Evolutionary conservation across 192 early-diverging fungal species (phyloP), one percentile per base, ranked within the genome.

Genomic region (Backusella sp.): DNA sequence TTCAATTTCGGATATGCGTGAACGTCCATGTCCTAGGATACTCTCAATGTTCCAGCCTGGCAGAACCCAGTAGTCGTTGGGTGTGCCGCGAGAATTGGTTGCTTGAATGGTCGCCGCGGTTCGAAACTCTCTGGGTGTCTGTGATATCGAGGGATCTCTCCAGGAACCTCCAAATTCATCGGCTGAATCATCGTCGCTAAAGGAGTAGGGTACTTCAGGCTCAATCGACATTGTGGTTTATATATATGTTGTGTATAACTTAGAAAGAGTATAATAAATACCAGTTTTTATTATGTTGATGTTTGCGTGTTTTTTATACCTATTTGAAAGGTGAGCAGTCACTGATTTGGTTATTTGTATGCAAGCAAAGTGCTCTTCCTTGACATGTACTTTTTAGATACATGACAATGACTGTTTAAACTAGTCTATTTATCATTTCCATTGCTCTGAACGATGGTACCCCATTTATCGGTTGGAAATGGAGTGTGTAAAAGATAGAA

Each of bases 61-160:
- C 28, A 85, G 46, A 49, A 85, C 62, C 84, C 84, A 85, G 17
- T 78, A 77, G 23, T 82, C 78, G 23, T 80, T 81, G 3, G 84
- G 83, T 3, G 44, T 46, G 23, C 74, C 56, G 26, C 26, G 56
- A 11, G 56, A 62, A 12, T 28, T 28, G 23, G 21, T 11, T 8
- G n/a, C 23, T 28, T 62, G 56, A 3, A 2, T 62, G 21, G 56
- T 12, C 11, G 23, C 8, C 3, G 23, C 8, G 0, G 56, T 62
- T 11, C 56, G 56, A 28, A 14, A 28, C 8, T 62, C 56, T 62
- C 12, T 26, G 2, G 56, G 56, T 26, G 23, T 28, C 9, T 62
- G 56, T 62, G 56, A 62, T 62, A 62, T 28, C 7, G 9, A 14
- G 23, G 56, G 56, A 62, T 62, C 56, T 62, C 56, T 62, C 56